phyloP scores from a whole-genome alignment of 139 green algal genomes.

The Haematococcus lacustris region DNA sequence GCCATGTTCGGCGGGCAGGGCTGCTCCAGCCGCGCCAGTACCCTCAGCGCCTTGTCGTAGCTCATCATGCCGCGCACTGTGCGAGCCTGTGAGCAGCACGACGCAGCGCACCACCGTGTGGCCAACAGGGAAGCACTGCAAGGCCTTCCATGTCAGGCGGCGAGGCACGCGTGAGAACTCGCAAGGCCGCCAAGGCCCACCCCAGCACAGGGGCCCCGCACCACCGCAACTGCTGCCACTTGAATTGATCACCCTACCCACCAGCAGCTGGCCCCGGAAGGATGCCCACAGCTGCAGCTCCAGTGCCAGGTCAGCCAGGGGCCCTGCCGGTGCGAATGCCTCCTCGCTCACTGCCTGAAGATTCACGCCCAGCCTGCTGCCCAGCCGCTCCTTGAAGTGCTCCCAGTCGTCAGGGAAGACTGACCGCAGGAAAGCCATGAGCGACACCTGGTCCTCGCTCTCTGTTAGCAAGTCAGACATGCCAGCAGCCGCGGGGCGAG shows the following conservation, averaged over 20 bases:
- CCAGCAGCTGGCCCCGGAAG: constrained; percentile 74
- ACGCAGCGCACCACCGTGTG: no score
- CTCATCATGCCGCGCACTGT: constrained; percentile 66
- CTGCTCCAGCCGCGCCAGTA: constrained; percentile 31
- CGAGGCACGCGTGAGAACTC: no score
- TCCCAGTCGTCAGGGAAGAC: constrained; percentile 14
- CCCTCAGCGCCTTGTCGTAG: constrained; percentile 55
- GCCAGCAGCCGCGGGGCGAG: no score
- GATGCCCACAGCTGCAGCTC: constrained; percentile 70
- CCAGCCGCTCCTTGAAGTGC: constrained; percentile 43
- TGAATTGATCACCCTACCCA: no score
- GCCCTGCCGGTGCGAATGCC: constrained; percentile 19
- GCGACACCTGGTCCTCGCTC: constrained; percentile 24
- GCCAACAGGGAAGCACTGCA: no score
- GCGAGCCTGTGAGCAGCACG: no score
- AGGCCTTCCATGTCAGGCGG: no score
- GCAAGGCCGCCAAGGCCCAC: no score
- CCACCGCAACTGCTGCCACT: no score
- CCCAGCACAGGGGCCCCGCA: no score
- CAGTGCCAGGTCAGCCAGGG: constrained; percentile 10
- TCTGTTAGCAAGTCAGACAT: constrained; percentile 29
- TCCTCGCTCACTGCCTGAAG: constrained; percentile 22
- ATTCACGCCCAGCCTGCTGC: constrained; percentile 12
- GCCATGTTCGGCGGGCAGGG: constrained; percentile 24
- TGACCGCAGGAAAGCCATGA: constrained; percentile 27